These are phyloP conservation scores for Botrytis paeoniae DNA, from an alignment of 2,329 filamentous ascomycete species.

Conservation along the genomic window DNA sequence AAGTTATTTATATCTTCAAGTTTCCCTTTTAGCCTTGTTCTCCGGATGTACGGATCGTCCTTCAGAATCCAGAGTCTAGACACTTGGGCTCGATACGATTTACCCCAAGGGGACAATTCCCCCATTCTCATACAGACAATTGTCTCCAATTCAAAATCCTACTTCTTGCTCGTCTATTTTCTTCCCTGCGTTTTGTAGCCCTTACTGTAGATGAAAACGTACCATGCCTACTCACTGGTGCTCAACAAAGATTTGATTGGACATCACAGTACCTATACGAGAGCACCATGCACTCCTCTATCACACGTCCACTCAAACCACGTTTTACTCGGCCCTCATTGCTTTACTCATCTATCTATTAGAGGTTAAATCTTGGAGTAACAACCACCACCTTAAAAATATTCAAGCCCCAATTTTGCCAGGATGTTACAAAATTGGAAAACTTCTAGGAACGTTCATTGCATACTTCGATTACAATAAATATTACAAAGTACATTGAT, in stretches of 20 bases:
- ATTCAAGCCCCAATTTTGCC: neutral
- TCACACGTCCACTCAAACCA: slow-evolving; percentile 6
- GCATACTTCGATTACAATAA: neutral
- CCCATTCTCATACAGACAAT: neutral
- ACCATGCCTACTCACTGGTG: neutral
- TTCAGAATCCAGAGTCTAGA: neutral
- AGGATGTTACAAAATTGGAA: neutral
- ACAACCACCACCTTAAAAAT: neutral
- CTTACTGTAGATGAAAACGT: neutral
- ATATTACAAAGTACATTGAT: neutral
- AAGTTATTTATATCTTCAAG: slow-evolving; percentile 1
- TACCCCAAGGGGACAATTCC: neutral
- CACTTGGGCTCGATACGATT: neutral
- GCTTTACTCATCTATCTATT: neutral
- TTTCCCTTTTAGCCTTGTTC: neutral
- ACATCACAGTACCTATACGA: slow-evolving; percentile 6
- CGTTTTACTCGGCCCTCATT: slow-evolving; percentile 12
- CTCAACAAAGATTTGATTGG: neutral
- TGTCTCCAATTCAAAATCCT: neutral
- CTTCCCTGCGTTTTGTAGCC: neutral
- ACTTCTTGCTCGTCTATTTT: neutral
- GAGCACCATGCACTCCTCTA: neutral
- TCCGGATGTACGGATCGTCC: neutral
- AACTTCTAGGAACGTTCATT: neutral
- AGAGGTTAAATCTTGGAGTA: neutral